Conservation (phyloP, 345 rosid species). For the Raphanus sativus region DNA sequence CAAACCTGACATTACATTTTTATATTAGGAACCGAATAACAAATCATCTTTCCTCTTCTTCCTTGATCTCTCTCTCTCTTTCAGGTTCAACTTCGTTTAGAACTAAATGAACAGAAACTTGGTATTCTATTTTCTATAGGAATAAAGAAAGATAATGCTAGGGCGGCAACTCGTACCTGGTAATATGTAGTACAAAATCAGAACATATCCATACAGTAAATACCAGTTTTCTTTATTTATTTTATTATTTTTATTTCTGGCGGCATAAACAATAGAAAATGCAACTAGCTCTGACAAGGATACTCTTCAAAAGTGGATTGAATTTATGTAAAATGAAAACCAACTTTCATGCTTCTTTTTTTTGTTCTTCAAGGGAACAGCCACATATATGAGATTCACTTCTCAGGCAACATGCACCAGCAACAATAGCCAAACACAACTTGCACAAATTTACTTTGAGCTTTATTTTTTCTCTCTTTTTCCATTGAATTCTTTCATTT, state of each 20-base stretch:
- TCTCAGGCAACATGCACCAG: conserved; percentile 32
- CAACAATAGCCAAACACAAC: conserved; percentile 34
- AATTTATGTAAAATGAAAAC: conserved; percentile 2
- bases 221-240: background rate
- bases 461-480: background rate
- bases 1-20: background rate
- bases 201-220: conserved; percentile 16
- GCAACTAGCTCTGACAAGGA: conserved; percentile 14
- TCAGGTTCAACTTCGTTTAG: conserved; percentile 8
- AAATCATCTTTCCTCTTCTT: background rate
- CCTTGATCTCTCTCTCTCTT: conserved; percentile 2
- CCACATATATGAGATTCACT: conserved; percentile 33
- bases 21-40: background rate
- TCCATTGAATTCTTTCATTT: background rate
- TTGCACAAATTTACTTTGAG: conserved; percentile 29
- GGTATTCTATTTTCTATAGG: background rate
- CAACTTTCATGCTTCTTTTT: conserved; percentile 13
- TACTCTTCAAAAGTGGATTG: conserved; percentile 23
- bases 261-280: conserved; percentile 10
- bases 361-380: conserved; percentile 23
- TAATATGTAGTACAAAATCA: conserved; percentile 35
- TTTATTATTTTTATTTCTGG: background rate
- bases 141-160: conserved; percentile 20
- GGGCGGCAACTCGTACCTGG: conserved; percentile 30
- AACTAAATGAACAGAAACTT: conserved; percentile 3